Base-by-base conservation (phyloP, 352 stramenopile genomes). In the Thraustotheca clavata region DNA sequence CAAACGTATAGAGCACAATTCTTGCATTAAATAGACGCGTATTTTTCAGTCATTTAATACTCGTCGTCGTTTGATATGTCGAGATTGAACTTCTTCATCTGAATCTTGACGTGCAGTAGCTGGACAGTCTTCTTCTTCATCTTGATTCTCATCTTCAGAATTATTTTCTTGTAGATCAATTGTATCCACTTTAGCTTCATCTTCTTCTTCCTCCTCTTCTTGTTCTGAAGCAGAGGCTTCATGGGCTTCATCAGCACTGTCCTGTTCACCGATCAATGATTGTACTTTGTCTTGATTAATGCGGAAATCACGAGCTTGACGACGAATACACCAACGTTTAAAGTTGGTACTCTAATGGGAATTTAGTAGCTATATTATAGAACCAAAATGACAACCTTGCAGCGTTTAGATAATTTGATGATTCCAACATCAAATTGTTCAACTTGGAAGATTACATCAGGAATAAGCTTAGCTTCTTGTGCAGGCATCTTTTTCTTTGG, bases 391-490 rank as follows among this genome's bases (percentile, higher is more conserved):
- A 60, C 41, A 31, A 83, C 75, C 69, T 76, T 81, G 63, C 72
- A 86, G 5, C 86, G 34, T 60, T 86, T 86, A 3, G 77, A 87
- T 3, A 89, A 71, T 31, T 80, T 80, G 48, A 89, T 85, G 39
- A 89, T 68, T 9, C 71, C 60, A 38, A 87, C 62, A 59, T 89
- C 80, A 22, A 76, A 87, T 60, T 89, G 80, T 59, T 89, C 80
- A 20, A 89, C 71, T 60, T 85, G 77, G 48, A 74, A 89, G 9
- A 89, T 77, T 8, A 87, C 69, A 3, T 87, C 77, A 0, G 80
- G 77, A 18, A 89, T 86, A 8, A 86, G 67, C 55, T 81, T 85
- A 14, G 76, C 73, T 60, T 86, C 73, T 46, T 65, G 62, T 2
- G 62, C 62, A 7, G 55, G 54, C 1, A 60, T 18, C 22, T 62